Evolutionary conservation across 2,329 filamentous ascomycete species (phyloP).

Genomic region (Aureobasidium sp.): DNA sequence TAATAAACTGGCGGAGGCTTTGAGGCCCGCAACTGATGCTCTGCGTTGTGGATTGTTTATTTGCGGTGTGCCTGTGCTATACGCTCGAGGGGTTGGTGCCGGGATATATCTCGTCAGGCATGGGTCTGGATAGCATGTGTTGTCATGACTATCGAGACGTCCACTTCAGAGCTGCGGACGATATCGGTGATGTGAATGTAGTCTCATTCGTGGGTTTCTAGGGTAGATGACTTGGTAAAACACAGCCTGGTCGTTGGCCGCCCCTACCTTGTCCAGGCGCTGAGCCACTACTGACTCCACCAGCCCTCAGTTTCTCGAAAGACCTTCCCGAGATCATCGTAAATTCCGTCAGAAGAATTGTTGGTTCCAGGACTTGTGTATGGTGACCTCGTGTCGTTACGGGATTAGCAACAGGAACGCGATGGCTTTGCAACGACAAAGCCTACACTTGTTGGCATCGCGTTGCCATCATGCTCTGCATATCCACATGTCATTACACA

Average conservation of each 20-base stretch:
- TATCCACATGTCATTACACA: not conserved
- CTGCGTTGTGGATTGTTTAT: not conserved
- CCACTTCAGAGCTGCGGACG: not conserved
- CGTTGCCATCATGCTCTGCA: not conserved
- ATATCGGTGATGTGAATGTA: not conserved
- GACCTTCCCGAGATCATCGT: not conserved
- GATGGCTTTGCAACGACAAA: not conserved
- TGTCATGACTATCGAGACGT: not conserved
- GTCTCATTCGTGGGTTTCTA: not conserved
- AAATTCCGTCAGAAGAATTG: not conserved
- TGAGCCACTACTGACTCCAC: not conserved
- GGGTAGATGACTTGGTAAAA: not conserved
- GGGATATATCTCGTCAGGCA: not conserved
- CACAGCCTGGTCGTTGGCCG: not conserved
- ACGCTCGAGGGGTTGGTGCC: not conserved
- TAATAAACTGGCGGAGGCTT: not conserved
- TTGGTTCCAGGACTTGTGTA: not conserved
- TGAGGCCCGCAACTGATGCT: not conserved
- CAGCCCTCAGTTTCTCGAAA: not conserved
- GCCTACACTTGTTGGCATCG: not conserved
- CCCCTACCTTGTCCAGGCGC: not conserved
- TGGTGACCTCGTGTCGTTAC: not conserved
- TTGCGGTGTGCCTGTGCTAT: not conserved
- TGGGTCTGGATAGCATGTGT: not conserved
- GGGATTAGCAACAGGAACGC: not conserved